Evolutionary conservation across 768 basidiomycete species (phyloP), one percentile per base, ranked within the genome.

Genomic region (Porphyrellus cyaneotinctus): DNA sequence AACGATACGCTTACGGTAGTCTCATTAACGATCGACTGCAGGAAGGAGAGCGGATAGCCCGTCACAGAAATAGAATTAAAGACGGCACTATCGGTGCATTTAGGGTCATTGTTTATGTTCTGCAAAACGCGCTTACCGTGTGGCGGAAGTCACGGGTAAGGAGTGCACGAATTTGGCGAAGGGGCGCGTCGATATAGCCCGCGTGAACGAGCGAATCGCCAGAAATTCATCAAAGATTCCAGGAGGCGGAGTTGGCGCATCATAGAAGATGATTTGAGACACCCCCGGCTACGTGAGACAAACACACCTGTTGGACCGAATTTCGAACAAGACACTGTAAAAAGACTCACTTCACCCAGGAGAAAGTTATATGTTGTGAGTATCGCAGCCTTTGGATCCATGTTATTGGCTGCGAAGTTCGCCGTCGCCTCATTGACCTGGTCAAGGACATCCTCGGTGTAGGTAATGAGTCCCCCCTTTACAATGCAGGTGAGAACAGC

Each of bases 261-360:
- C 79, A 58, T 85, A 85, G 63, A 86, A 85, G 10, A 84, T 22
- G 3, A 78, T 44, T 14, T 69, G 59, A 42, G 61, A 64, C 18
- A 14, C 12, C 9, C 14, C 37, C 20, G 18, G 18, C 37, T 38
- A 18, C 3, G 3, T 10, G 5, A 17, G 37, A n/a, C 39, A 18
- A 23, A 14, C 4, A 18, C 10, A 31, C 22, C 9, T 17, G 6
- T 39, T 33, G 1, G n/a, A 28, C 6, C 8, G 17, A 6, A 23
- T 10, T 47, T 10, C n/a, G 26, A n/a, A n/a, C n/a, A n/a, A 12
- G 26, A 28, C 13, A 24, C 17, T 11, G 14, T 3, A 31, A 23
- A 31, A 18, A 22, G 38, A n/a, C 18, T 24, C 23, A 22, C 54
- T 9, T 24, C 13, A 6, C 22, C 33, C 6, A 33, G 17, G 14